Percentiles rank a stretch among this genome's conserved stretches.
phyloP scores from a whole-genome alignment of 2,329 filamentous ascomycete species.

The Fusarium sp. region DNA sequence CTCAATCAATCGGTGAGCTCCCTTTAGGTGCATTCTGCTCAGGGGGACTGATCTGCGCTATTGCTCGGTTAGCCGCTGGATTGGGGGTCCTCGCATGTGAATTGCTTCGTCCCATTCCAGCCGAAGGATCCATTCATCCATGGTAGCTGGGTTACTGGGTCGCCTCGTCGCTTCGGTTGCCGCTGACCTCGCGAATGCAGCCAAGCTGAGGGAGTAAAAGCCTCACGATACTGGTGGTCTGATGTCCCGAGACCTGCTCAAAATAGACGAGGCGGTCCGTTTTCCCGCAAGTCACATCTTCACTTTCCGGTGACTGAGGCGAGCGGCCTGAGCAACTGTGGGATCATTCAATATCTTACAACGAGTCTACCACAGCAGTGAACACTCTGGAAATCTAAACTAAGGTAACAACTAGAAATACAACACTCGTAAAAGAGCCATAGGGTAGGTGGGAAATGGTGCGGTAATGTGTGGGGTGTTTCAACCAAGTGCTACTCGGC shows the following conservation, averaged over 20 bases:
- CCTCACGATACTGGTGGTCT: not conserved
- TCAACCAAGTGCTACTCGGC: constrained; percentile 15
- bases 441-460: not conserved
- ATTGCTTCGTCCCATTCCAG: not conserved
- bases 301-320: not conserved
- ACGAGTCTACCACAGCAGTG: constrained; percentile 14
- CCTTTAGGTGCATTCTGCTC: not conserved
- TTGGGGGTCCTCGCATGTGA: not conserved
- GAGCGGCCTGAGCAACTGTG: not conserved
- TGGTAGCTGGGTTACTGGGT: not conserved
- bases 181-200: not conserved
- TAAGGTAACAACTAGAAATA: constrained; percentile 20
- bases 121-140: not conserved
- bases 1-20: constrained; percentile 1
- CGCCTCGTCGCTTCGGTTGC: not conserved
- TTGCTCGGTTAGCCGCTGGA: not conserved
- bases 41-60: not conserved
- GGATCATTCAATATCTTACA: not conserved
- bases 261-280: not conserved
- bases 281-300: not conserved
- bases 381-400: not conserved
- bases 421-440: constrained; percentile 13
- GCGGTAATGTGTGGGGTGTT: constrained; percentile 13
- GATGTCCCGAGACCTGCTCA: not conserved
- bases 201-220: not conserved